phyloP scores from a whole-genome alignment of 148 eudicot species.

The Hydrangea macrophylla region DNA sequence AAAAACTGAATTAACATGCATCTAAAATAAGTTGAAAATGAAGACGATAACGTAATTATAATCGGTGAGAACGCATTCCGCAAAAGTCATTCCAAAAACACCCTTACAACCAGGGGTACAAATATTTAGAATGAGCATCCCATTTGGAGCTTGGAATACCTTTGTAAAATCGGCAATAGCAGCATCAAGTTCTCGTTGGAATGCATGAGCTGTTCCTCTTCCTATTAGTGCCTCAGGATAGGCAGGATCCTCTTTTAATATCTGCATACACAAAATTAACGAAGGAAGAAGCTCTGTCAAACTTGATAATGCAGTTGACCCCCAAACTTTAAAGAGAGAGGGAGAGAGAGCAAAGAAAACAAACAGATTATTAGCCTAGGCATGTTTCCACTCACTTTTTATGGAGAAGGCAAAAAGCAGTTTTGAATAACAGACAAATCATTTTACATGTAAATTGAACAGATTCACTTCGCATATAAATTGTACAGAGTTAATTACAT shows the following conservation, averaged over 20 bases:
- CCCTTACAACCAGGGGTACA: background rate
- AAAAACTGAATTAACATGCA: too few species aligned
- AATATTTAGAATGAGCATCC: background rate
- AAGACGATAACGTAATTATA: too few species aligned
- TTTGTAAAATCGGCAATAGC: constrained; percentile 94
- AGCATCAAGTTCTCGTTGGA: constrained; percentile 88
- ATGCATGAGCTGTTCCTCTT: constrained; percentile 98
- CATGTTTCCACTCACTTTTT: too few species aligned
- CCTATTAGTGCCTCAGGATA: constrained; percentile 98
- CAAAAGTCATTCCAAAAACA: too few species aligned
- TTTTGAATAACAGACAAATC: too few species aligned
- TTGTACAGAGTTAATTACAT: too few species aligned
- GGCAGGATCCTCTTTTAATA: constrained; percentile 78
- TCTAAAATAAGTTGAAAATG: too few species aligned
- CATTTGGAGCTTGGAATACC: constrained; percentile 37
- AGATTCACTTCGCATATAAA: too few species aligned
- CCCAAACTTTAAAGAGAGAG: background rate
- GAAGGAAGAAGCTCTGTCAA: background rate
- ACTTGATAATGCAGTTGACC: background rate
- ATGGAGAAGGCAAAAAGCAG: too few species aligned
- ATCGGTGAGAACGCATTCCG: too few species aligned
- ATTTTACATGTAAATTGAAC: too few species aligned
- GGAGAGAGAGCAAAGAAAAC: background rate
- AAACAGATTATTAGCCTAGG: too few species aligned
- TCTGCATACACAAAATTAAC: constrained; percentile 38